These are phyloP conservation scores for Amauroascus niger DNA, from an alignment of 2,329 filamentous ascomycete genomes.

Conservation along the genomic window DNA sequence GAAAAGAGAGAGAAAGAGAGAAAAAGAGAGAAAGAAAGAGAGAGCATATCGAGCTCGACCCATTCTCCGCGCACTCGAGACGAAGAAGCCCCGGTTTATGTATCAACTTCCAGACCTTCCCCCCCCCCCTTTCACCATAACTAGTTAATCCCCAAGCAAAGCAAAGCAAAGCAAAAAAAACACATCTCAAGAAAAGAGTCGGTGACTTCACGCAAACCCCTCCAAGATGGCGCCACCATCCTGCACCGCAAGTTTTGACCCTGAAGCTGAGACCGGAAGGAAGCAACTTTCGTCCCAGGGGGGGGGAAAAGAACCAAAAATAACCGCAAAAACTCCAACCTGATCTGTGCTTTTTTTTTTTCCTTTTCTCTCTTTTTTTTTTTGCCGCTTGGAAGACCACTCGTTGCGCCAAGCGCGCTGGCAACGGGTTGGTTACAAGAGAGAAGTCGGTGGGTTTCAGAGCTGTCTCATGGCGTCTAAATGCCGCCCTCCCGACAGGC, in stretches of 20 bases:
- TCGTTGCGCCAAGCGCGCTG: slow-evolving; percentile 3
- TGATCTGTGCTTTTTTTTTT: neutral
- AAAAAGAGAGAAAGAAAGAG: neutral
- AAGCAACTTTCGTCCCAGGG: neutral
- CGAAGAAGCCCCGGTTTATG: neutral
- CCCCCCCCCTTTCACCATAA: neutral
- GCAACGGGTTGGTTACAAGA: slow-evolving; percentile 3
- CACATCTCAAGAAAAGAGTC: neutral
- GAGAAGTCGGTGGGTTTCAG: slow-evolving; percentile 1
- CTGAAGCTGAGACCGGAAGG: neutral
- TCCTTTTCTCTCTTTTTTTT: neutral
- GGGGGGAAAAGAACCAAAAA: neutral
- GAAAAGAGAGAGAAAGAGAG: neutral
- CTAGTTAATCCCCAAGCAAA: neutral
- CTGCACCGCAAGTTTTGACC: neutral
- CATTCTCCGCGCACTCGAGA: neutral
- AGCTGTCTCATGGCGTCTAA: neutral
- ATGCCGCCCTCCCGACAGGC: neutral
- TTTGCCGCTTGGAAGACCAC: neutral
- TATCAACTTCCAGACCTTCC: too few relatives aligned
- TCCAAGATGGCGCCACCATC: neutral
- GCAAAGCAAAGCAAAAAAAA: neutral
- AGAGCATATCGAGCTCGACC: neutral
- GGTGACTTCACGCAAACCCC: too few relatives aligned
- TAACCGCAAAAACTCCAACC: neutral